Conservation (phyloP, 768 basidiomycete genomes). For the Neoboletus subvelutipes region DNA sequence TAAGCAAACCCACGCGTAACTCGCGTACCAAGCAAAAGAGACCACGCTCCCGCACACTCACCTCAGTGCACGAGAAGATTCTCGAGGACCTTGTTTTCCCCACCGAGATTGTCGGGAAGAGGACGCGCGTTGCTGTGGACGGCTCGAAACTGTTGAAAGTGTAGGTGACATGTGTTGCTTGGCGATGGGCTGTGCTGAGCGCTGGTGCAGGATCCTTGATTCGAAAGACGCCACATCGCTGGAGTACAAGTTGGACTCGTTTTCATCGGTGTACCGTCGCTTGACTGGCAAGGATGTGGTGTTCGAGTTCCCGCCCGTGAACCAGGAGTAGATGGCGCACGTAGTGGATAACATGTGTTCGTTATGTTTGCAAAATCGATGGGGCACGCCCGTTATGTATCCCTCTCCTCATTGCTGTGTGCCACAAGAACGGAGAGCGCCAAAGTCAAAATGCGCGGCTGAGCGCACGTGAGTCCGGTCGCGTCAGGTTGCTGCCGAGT, state of each 20-base stretch:
- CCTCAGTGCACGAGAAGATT: constrained; percentile 96
- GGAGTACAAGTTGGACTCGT: constrained; percentile 99
- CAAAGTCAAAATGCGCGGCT: background rate
- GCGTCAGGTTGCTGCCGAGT: constrained; percentile 30
- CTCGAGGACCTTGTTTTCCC: constrained; percentile 99
- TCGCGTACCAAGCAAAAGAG: constrained; percentile 94
- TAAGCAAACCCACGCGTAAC: constrained; percentile 94
- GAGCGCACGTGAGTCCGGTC: constrained; percentile 34
- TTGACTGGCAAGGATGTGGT: constrained; percentile 97
- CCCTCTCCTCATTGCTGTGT: constrained; percentile 9
- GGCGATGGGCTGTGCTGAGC: constrained; percentile 16
- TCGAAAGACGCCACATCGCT: constrained; percentile 96
- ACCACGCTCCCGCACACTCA: constrained; percentile 95
- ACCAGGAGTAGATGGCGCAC: constrained; percentile 56
- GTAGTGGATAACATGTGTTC: constrained; percentile 34
- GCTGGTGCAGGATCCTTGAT: constrained; percentile 78
- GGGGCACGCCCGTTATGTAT: constrained; percentile 36
- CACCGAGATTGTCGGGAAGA: constrained; percentile 98
- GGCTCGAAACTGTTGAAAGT: constrained; percentile 97
- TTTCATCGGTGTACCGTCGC: constrained; percentile 94
- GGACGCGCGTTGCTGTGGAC: constrained; percentile 90
- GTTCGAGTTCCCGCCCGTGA: constrained; percentile 84
- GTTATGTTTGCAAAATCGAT: constrained; percentile 36
- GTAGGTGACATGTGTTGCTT: constrained; percentile 53
- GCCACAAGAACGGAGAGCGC: constrained; percentile 26